Base-by-base conservation (phyloP, 495 filamentous ascomycete genomes). In the Cudoniella acicularis region DNA sequence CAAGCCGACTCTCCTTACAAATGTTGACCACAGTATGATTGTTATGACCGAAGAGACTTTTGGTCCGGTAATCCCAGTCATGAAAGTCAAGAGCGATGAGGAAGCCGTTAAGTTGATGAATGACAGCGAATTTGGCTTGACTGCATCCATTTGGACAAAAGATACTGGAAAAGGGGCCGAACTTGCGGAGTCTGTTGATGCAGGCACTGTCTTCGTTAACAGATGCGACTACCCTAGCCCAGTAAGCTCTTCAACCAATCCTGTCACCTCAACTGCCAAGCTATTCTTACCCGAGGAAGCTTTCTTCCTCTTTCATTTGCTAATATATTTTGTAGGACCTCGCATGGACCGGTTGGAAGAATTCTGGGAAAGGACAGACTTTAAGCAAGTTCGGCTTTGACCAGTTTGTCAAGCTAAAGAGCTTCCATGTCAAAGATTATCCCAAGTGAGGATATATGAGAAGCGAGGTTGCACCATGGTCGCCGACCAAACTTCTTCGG, bases 61-160 rank as follows among this genome's bases (percentile, higher is more conserved):
- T 63, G 94, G 94, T 6, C 94, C 94, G 0, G 83, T 96, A 25
- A 93, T 98, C 65, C 89, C 94, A 4, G 84, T 98, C 4, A 94
- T 94, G 90, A 93, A 90, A 68, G 94, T 98, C 24, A 82, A 86
- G 51, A 75, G 77, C 56, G 94, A 98, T 59, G 82, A 81, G 13
- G 90, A 97, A 69, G 95, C 94, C 1, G 73, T 98, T 43, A 63
- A 75, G 36, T 70, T 96, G 49, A 97, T 98, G 91, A 98, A 98
- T 63, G 92, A 97, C 64, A 93, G 89, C 70, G 85, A 96, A 55
- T 95, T 94, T 67, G 94, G 94, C 1, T 78, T 98, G 54, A 97
- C 95, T 1, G 93, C 91, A n/a, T 96, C 91, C 66, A 91, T 98
- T 41, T 98, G 94, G 94, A 97, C 94, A 17, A 96, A 96, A 69